Conservation (phyloP, 2,329 filamentous ascomycete species). For the Fusarium oxysporum region DNA sequence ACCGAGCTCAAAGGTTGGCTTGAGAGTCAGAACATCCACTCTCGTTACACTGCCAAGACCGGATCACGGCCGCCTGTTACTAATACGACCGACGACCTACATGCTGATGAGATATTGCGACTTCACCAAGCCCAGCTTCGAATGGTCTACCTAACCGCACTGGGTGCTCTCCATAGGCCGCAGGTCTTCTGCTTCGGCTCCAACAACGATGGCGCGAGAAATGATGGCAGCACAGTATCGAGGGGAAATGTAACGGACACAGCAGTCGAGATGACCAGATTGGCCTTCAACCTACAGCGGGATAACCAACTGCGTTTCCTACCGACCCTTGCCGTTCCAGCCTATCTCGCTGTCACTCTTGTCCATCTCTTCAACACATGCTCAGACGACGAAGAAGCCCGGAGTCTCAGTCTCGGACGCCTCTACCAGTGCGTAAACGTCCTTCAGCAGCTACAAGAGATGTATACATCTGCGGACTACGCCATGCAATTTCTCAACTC, state of each 20-base stretch:
- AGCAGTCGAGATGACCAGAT: not conserved
- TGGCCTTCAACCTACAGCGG: not conserved
- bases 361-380: not conserved
- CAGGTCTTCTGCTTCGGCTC: not conserved
- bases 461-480: not conserved
- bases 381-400: not conserved
- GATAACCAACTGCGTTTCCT: not conserved
- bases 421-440: not conserved
- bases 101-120: not conserved
- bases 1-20: not conserved
- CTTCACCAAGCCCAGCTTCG: not conserved
- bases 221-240: too few relatives aligned
- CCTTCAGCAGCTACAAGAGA: not conserved
- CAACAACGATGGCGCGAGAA: too few relatives aligned
- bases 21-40: not conserved
- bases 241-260: not conserved
- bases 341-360: not conserved
- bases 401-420: not conserved
- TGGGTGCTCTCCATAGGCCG: not conserved
- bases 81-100: too few relatives aligned
- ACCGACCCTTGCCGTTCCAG: not conserved
- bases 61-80: too few relatives aligned
- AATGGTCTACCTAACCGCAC: not conserved
- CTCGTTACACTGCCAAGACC: too few relatives aligned
- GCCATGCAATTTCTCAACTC: not conserved